A percentile compares a stretch with the other conserved stretches of the same genome.
Conservation (phyloP, 2,329 filamentous ascomycete genomes). For the Claviceps citrina region DNA sequence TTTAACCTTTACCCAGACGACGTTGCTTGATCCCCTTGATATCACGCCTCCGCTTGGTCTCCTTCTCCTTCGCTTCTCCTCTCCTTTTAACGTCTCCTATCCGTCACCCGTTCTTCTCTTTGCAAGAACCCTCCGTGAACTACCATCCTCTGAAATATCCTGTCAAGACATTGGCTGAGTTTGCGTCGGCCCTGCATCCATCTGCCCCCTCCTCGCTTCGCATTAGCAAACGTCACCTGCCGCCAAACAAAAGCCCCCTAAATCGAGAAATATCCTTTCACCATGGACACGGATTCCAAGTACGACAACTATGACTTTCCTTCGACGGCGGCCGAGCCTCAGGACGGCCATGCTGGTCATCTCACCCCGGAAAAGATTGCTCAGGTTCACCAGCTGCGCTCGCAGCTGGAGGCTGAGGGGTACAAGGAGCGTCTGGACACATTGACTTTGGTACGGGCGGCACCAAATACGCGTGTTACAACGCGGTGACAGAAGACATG, state of each 20-base stretch:
- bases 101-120: neutral
- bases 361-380: constrained; percentile 79
- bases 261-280: constrained; percentile 12
- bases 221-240: constrained; percentile 1
- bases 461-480: neutral
- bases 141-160: neutral
- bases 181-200: neutral
- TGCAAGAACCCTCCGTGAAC: neutral
- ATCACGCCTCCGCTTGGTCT: neutral
- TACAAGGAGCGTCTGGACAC: constrained; percentile 80
- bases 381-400: constrained; percentile 70
- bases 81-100: neutral
- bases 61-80: neutral
- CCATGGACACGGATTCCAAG: constrained; percentile 60
- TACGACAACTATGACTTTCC: constrained; percentile 96
- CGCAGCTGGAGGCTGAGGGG: constrained; percentile 70
- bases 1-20: neutral
- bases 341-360: constrained; percentile 73
- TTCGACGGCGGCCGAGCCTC: constrained; percentile 52
- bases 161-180: neutral
- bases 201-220: neutral
- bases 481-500: too few relatives aligned
- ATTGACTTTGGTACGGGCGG: constrained; percentile 58
- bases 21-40: neutral
- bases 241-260: neutral